phyloP scores from a whole-genome alignment of 768 basidiomycete genomes.

The Rhizopogon salebrosus region DNA sequence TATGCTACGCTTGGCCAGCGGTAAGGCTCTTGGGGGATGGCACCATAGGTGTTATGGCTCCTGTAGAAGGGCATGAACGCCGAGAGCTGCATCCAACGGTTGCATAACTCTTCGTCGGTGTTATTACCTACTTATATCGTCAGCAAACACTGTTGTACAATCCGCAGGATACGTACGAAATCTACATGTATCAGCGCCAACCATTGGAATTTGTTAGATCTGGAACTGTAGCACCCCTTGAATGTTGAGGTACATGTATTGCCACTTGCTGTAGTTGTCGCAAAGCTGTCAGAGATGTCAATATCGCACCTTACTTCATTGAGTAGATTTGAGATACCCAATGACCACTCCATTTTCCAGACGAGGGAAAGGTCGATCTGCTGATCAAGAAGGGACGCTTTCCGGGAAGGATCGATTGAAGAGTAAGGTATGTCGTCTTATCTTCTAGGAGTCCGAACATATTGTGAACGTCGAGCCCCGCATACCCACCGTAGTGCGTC shows the following conservation, averaged over 20 bases:
- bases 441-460: slow-evolving; percentile 71
- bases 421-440: slow-evolving; percentile 54
- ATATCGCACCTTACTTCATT: not conserved
- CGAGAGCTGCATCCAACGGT: slow-evolving; percentile 79
- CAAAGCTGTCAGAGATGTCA: slow-evolving; percentile 42
- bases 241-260: slow-evolving; percentile 63
- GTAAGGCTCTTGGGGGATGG: slow-evolving; percentile 72
- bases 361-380: slow-evolving; percentile 61
- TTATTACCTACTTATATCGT: slow-evolving; percentile 34
- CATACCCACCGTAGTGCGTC: slow-evolving; percentile 56
- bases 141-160: too few species aligned
- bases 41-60: slow-evolving; percentile 66
- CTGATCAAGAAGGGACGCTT: slow-evolving; percentile 68
- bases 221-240: slow-evolving; percentile 83
- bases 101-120: slow-evolving; percentile 76
- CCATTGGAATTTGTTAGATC: slow-evolving; percentile 77
- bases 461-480: slow-evolving; percentile 66
- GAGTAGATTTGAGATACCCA: slow-evolving; percentile 38
- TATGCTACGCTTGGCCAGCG: slow-evolving; percentile 77
- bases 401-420: slow-evolving; percentile 47
- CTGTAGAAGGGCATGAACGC: slow-evolving; percentile 81
- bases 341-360: slow-evolving; percentile 68
- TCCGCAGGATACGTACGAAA: slow-evolving; percentile 16
- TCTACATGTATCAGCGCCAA: slow-evolving; percentile 63
- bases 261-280: slow-evolving; percentile 73